Base-by-base conservation (phyloP, 805 yeast genomes). In the Novakomyces olei region DNA sequence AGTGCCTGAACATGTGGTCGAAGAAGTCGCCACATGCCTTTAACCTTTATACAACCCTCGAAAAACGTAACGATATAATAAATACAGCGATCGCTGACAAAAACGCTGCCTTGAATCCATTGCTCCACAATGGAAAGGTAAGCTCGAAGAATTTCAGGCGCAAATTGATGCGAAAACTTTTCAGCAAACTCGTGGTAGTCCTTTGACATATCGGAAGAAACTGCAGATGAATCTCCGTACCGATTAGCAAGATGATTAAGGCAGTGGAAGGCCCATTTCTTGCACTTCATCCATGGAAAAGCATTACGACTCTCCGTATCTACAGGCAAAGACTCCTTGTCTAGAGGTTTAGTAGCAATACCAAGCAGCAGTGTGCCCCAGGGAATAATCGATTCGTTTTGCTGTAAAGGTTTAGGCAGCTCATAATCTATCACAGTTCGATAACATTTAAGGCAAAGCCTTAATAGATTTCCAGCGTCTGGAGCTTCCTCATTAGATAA, bases 261-360 rank as follows among this genome's bases (percentile, higher is more conserved):
- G 48, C 78, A 80, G 16, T 79, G 80, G 45, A 70, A 71, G 1
- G 91, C 68, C 95, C 96, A 85, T 50, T 85, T 88, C 55, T 65
- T 83, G 42, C 69, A 66, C 53, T 69, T 85, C 47, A 58, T 72
- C 74, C 74, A 76, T 31, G 69, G 72, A 42, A 65, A 58, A 15
- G 53, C 41, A 30, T 54, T 58, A 32, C 68, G 58, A 26, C 68
- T 72, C 15, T 65, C 63, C 5, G 58, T 60, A 30, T 67, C 70
- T n/a, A 64, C 43, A 14, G 60, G 57, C 38, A 60, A 37, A 2
- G 69, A 67, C 27, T 62, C 60, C 1, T 47, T 38, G 1, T 92
- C 88, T 15, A 71, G 54, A 5, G 56, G 57, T 54, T 68, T 61
- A 39, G 64, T 64, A 32, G 79, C 67, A 4, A 77, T 64, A 6